Evolutionary conservation across 1,284 basidiomycete species (phyloP), one percentile per base, ranked within the genome.

Genomic region (Volvariella volvacea): DNA sequence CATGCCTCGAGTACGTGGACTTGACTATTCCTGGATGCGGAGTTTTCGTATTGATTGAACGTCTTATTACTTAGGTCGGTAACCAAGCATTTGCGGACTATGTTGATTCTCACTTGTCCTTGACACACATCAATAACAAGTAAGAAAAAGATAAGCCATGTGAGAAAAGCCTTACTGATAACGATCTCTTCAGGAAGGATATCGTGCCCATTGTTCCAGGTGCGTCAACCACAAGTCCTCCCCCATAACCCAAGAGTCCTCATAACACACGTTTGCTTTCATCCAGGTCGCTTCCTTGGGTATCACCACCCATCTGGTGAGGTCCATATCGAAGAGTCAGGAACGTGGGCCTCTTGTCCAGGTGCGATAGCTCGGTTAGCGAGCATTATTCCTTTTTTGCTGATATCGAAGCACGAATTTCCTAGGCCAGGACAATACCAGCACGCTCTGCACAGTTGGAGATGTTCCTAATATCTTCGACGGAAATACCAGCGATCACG

Each of bases 71-170:
- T 32, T 57, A 65, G 74, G 73, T 82, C 37, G 82, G 80, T 31
- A 83, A 83, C 54, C 69, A 73, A 50, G 73, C 61, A 0, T 80
- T 78, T 48, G 78, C 79, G 0, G 49, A 78, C 58, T 81, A 73
- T 48, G 68, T 83, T 9, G 80, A 83, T 52, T 58, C 63, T 4
- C 59, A 73, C 33, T 30, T 64, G 7, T 41, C 53, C 2, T 41
- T 76, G 33, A 71, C 70, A 3, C 77, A 70, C 44, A 64, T 80
- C 40, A 80, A 72, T 48, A 75, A 80, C 56, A 57, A 67, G 61
- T 66, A 28, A 25, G 58, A 4, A n/a, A n/a, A n/a, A n/a, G n/a
- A n/a, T n/a, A n/a, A n/a, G n/a, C n/a, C n/a, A n/a, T n/a, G n/a
- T n/a, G n/a, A n/a, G n/a, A n/a, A n/a, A n/a, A n/a, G n/a, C n/a